A percentile compares a stretch with the other conserved stretches of the same genome.
These are phyloP conservation scores for Acer campestre DNA, from an alignment of 345 rosid species.

Conservation along the genomic window DNA sequence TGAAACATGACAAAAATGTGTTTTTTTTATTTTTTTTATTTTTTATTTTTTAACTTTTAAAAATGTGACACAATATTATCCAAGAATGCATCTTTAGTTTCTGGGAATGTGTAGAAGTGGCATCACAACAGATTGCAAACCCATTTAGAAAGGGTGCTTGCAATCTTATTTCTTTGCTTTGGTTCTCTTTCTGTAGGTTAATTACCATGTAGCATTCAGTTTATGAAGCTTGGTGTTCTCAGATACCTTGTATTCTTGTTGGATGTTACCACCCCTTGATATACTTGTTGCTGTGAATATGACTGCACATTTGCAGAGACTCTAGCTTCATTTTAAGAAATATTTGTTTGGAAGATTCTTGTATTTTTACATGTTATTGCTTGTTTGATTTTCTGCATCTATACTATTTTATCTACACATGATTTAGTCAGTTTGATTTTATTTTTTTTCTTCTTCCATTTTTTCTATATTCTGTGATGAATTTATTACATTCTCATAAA, in stretches of 20 bases:
- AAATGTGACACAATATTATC: background rate
- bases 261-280: background rate
- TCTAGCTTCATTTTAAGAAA: conserved; percentile 12
- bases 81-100: conserved; percentile 4
- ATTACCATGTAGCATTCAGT: conserved; percentile 7
- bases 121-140: background rate
- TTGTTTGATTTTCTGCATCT: background rate
- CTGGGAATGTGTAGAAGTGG: background rate
- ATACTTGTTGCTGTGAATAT: background rate
- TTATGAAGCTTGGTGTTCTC: background rate
- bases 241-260: conserved; percentile 11
- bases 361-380: too few species aligned
- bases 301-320: background rate
- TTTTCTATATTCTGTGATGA: background rate
- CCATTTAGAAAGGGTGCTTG: background rate
- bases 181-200: background rate
- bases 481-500: background rate
- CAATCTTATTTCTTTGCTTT: background rate
- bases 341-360: background rate
- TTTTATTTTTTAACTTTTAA: too few species aligned
- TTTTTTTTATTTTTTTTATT: too few species aligned
- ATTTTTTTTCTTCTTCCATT: background rate
- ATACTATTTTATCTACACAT: background rate
- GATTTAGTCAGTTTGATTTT: background rate
- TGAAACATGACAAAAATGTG: background rate